Percentiles rank a stretch among this genome's conserved stretches.
These are phyloP conservation scores for Gossypium ekmanianum DNA, from an alignment of 345 rosid genomes.

Conservation along the genomic window DNA sequence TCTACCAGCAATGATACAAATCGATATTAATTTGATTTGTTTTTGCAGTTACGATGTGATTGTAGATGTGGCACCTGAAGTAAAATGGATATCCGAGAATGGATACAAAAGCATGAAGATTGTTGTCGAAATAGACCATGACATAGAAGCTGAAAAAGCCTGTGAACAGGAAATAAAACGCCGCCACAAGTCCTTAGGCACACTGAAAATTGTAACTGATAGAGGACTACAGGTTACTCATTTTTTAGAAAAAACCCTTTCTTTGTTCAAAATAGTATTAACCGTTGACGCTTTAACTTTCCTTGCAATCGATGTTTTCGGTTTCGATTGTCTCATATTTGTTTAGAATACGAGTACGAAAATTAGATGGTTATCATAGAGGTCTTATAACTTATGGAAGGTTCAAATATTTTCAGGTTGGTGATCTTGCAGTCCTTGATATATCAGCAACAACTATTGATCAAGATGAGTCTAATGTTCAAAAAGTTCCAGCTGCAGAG, in stretches of 20 bases:
- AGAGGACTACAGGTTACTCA: constrained; percentile 79
- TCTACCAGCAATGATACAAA: neutral
- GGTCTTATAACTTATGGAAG: neutral
- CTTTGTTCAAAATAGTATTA: neutral
- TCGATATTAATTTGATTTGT: neutral
- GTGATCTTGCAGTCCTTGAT: constrained; percentile 79
- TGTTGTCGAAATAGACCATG: constrained; percentile 82
- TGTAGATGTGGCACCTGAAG: constrained; percentile 86
- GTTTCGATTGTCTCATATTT: neutral
- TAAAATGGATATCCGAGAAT: constrained; percentile 77
- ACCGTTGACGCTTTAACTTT: neutral
- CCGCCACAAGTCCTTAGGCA: constrained; percentile 71
- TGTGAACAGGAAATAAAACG: constrained; percentile 72
- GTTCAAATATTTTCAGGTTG: constrained; percentile 48
- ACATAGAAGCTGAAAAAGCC: constrained; percentile 67
- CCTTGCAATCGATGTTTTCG: neutral
- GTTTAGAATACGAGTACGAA: neutral
- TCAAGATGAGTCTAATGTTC: constrained; percentile 53
- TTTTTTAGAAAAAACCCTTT: neutral
- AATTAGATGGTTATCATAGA: neutral
- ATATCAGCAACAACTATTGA: constrained; percentile 71
- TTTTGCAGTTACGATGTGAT: constrained; percentile 69
- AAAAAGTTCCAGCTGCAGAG: constrained; percentile 77
- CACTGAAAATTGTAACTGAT: constrained; percentile 60
- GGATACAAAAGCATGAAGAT: constrained; percentile 81